Evolutionary conservation across 441 rosid species (phyloP).

Genomic region (Flueggea neowawraea): DNA sequence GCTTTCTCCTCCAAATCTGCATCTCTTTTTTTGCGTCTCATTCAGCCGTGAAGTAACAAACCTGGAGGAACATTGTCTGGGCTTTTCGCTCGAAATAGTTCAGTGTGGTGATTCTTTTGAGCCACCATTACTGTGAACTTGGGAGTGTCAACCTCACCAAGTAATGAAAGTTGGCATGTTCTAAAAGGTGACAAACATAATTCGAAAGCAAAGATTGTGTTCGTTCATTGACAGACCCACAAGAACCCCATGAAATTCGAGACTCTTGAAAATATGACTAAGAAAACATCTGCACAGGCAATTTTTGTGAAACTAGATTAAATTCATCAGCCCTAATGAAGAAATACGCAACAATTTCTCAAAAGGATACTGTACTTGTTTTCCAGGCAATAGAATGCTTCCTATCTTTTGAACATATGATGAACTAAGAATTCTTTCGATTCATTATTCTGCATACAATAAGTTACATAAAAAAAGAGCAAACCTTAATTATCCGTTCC

Average conservation of each 20-base stretch:
- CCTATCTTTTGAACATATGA: too few species aligned
- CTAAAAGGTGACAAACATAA: background rate
- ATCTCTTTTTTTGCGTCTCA: constrained; percentile 66
- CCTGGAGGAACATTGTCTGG: constrained; percentile 86
- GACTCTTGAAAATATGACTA: too few species aligned
- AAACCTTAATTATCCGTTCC: constrained; percentile 78
- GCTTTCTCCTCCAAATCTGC: constrained; percentile 69
- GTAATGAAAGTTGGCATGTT: constrained; percentile 11
- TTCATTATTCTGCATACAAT: too few species aligned
- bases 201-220: background rate
- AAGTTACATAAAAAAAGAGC: too few species aligned
- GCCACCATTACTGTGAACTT: constrained; percentile 86
- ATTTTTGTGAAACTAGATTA: too few species aligned
- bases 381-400: too few species aligned
- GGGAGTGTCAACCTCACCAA: constrained; percentile 72
- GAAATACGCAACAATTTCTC: too few species aligned
- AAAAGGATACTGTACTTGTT: too few species aligned
- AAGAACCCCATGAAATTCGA: too few species aligned
- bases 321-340: too few species aligned
- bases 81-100: constrained; percentile 59
- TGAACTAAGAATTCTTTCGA: too few species aligned
- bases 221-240: background rate
- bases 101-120: constrained; percentile 89
- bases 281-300: too few species aligned
- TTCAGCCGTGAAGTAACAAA: constrained; percentile 51